Conservation (phyloP, 1,139 yeast genomes). For the Sugiyamaella grinbergsii region DNA sequence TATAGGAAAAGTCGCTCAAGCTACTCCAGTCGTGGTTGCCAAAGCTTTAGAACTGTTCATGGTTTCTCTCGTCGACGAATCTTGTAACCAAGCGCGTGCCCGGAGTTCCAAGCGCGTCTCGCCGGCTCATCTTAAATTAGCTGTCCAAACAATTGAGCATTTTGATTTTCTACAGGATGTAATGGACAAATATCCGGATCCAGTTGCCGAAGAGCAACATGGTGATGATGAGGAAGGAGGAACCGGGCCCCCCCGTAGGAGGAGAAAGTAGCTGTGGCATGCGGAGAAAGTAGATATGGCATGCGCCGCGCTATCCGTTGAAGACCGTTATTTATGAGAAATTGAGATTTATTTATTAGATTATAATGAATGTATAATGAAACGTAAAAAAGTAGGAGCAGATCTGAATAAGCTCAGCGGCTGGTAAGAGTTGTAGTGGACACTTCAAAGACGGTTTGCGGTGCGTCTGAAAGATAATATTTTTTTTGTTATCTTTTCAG, state of each 20-base stretch:
- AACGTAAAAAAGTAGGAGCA: background rate
- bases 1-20: slow-evolving; percentile 97
- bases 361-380: slow-evolving; percentile 8
- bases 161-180: slow-evolving; percentile 86
- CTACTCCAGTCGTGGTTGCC: slow-evolving; percentile 96
- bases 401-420: background rate
- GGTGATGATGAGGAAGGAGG: slow-evolving; percentile 19
- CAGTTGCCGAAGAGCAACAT: slow-evolving; percentile 31
- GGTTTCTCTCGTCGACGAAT: slow-evolving; percentile 84
- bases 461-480: too few species aligned
- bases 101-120: slow-evolving; percentile 80
- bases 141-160: slow-evolving; percentile 83
- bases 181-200: slow-evolving; percentile 59
- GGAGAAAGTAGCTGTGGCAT: slow-evolving; percentile 2
- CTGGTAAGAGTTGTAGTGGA: too few species aligned
- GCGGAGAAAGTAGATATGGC: background rate
- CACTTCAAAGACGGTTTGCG: too few species aligned
- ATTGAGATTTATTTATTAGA: background rate
- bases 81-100: slow-evolving; percentile 74
- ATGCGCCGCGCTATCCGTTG: background rate
- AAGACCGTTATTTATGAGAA: too few species aligned
- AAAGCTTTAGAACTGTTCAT: slow-evolving; percentile 90
- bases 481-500: too few species aligned
- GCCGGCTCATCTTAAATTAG: slow-evolving; percentile 80
- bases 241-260: slow-evolving; percentile 12